Conservation (phyloP, 2,329 filamentous ascomycete species). For the Hypoxylon rubiginosum region DNA sequence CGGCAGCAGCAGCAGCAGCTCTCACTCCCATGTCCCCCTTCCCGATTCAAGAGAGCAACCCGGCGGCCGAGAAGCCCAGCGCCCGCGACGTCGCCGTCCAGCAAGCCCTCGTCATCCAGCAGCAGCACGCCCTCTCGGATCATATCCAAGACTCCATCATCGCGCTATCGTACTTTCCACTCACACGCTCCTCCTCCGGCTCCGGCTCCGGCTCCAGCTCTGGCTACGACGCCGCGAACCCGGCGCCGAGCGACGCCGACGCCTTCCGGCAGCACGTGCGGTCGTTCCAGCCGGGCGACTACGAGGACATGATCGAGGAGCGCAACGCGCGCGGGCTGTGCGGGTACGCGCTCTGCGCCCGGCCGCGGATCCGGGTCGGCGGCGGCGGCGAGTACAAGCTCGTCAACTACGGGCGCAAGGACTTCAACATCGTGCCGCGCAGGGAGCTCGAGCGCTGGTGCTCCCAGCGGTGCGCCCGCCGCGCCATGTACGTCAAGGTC, state of each 20-base stretch:
- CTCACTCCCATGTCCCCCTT: constrained; percentile 32
- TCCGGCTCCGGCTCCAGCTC: too few relatives aligned
- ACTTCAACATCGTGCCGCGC: constrained; percentile 76
- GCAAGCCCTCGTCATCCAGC: constrained; percentile 85
- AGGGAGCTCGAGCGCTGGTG: constrained; percentile 90
- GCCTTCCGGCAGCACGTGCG: constrained; percentile 76
- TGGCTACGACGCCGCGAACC: constrained; percentile 32
- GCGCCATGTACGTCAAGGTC: constrained; percentile 87
- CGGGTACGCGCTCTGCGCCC: constrained; percentile 84
- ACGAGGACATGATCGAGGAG: constrained; percentile 89
- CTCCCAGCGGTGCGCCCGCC: constrained; percentile 79
- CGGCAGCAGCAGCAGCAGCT: constrained; percentile 43
- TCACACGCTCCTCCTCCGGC: constrained; percentile 42
- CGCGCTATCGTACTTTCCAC: constrained; percentile 73
- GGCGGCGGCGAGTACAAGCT: constrained; percentile 77
- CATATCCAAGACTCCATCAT: constrained; percentile 81
- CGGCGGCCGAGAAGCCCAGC: constrained; percentile 52
- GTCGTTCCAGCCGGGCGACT: constrained; percentile 87
- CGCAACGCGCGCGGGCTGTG: constrained; percentile 86
- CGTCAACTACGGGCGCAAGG: constrained; percentile 64
- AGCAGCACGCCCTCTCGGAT: constrained; percentile 82
- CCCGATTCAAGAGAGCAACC: constrained; percentile 51
- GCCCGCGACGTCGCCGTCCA: constrained; percentile 77
- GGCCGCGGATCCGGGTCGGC: constrained; percentile 69
- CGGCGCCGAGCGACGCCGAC: constrained; percentile 53